Conservation (phyloP, 768 basidiomycete species). For the Lactarius deliciosus region DNA sequence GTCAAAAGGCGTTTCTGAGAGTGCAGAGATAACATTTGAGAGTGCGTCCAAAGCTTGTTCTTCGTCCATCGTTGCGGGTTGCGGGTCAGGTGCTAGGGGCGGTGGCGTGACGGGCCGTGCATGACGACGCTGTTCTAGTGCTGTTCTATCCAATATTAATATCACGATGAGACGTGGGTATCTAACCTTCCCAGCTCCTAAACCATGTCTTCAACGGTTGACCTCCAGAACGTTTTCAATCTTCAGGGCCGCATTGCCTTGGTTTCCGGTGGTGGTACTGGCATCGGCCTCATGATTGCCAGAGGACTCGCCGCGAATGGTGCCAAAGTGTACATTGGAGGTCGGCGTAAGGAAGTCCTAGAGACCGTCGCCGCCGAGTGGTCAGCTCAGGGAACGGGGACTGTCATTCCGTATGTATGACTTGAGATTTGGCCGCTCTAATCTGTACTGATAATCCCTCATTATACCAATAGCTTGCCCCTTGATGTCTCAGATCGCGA, state of each 20-base stretch:
- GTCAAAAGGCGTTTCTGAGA: constrained; percentile 61
- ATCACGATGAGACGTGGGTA: not conserved
- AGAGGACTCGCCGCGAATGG: constrained; percentile 73
- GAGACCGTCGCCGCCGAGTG: constrained; percentile 50
- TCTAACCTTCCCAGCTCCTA: not conserved
- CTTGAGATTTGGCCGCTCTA: not conserved
- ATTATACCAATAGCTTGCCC: constrained; percentile 43
- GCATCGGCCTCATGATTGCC: constrained; percentile 64
- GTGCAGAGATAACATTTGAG: constrained; percentile 53
- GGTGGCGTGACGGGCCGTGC: constrained; percentile 1
- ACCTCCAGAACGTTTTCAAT: constrained; percentile 23
- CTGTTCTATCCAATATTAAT: not conserved
- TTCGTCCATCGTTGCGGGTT: constrained; percentile 50
- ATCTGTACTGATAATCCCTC: constrained; percentile 3
- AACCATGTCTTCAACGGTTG: constrained; percentile 13
- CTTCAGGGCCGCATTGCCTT: constrained; percentile 31
- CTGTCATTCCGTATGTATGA: constrained; percentile 55
- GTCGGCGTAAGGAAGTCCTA: constrained; percentile 64
- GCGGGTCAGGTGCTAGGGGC: not conserved
- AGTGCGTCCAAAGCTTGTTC: constrained; percentile 63
- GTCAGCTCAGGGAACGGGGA: constrained; percentile 44
- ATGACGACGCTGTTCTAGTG: not conserved
- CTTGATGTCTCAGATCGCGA: constrained; percentile 74
- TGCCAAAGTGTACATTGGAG: constrained; percentile 79
- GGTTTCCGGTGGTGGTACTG: constrained; percentile 32